phyloP scores from a whole-genome alignment of 2,329 filamentous ascomycete species.

The Domatiomyces globalis region DNA sequence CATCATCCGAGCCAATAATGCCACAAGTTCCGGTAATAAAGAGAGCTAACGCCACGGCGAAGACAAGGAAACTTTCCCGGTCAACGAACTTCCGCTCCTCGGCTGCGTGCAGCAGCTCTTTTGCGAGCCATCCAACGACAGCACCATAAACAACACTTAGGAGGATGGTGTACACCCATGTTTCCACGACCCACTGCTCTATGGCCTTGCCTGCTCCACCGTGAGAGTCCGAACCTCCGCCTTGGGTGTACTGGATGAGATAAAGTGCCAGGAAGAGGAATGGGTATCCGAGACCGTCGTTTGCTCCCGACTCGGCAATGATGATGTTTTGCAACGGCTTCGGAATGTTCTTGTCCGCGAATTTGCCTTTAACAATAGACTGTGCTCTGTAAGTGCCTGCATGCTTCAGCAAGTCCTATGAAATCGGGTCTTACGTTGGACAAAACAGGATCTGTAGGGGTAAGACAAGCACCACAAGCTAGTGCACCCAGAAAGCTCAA shows the following conservation, averaged over 20 bases:
- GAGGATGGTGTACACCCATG: constrained; percentile 69
- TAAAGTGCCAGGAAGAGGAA: constrained; percentile 79
- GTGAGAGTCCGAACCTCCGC: constrained; percentile 35
- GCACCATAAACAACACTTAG: constrained; percentile 66
- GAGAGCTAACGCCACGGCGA: constrained; percentile 68
- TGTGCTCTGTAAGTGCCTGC: background rate
- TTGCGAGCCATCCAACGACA: constrained; percentile 64
- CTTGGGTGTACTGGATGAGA: constrained; percentile 56
- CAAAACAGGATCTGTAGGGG: constrained; percentile 76
- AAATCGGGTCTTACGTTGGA: constrained; percentile 40
- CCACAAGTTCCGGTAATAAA: constrained; percentile 81
- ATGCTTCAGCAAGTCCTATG: background rate
- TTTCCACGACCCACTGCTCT: constrained; percentile 71
- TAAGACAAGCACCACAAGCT: constrained; percentile 72
- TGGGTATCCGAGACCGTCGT: constrained; percentile 78
- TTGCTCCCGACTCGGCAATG: constrained; percentile 70
- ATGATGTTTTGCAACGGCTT: constrained; percentile 67
- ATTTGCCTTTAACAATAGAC: constrained; percentile 83
- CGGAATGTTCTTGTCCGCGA: constrained; percentile 81
- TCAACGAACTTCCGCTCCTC: constrained; percentile 71
- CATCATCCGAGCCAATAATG: constrained; percentile 75
- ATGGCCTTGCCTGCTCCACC: constrained; percentile 55
- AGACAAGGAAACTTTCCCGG: constrained; percentile 74
- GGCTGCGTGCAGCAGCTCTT: constrained; percentile 70
- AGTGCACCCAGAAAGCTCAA: constrained; percentile 64